Evolutionary conservation across 2,329 filamentous ascomycete genomes (phyloP), one percentile per base, ranked within the genome.

Genomic region (Chrysosporium queenslandicum): DNA sequence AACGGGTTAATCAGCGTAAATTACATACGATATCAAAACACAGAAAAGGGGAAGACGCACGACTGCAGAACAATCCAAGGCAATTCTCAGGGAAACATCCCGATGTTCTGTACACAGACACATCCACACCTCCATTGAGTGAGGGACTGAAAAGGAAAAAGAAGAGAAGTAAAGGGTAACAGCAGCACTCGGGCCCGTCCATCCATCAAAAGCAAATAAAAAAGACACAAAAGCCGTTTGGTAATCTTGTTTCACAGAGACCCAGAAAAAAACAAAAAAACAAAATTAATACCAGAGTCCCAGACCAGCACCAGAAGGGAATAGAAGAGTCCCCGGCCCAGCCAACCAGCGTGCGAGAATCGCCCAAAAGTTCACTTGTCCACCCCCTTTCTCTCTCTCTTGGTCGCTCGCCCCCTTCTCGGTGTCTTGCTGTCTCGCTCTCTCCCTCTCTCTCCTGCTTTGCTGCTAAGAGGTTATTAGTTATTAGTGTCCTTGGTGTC

Each of bases 161-260:
- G 4, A 36, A 36, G 12, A n/a, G 32, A 14, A n/a, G n/a, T 4
- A 36, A 12, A n/a, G n/a, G n/a, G 11, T 9, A 36, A 36, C 14
- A 36, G 32, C n/a, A n/a, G n/a, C n/a, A n/a, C n/a, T n/a, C n/a
- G n/a, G n/a, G n/a, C n/a, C n/a, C n/a, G n/a, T n/a, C n/a, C n/a
- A n/a, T n/a, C n/a, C n/a, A n/a, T n/a, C n/a, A n/a, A n/a, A 36
- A 12, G n/a, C 11, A 12, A 14, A 9, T 12, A n/a, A 36, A 12
- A 5, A 39, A 39, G 16, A 39, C 4, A 39, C n/a, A 36, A 36
- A 34, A 36, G 30, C 43, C 30, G 43, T 46, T 46, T 46, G 29
- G 43, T 46, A 34, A 11, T 11, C 27, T 6, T 27, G 45, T 47
- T 47, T 47, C 45, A 47, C 45, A 36, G 45, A 18, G 25, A 45